Conservation (phyloP, 2,329 filamentous ascomycete species). For the Alternaria triticimaculans region DNA sequence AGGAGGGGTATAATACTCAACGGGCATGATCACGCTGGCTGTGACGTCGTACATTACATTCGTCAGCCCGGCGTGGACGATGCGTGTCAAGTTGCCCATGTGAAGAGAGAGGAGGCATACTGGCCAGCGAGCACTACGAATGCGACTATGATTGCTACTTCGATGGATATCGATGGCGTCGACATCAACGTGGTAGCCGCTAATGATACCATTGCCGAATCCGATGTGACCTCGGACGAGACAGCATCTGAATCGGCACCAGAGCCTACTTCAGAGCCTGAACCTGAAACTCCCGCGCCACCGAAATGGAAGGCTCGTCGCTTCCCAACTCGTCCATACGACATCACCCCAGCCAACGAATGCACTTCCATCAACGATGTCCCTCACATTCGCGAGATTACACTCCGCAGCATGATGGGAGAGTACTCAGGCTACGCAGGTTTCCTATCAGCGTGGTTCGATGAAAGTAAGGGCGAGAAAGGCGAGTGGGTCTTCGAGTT, state of each 20-base stretch:
- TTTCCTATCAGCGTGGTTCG: slow-evolving; percentile 88
- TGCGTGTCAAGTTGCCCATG: slow-evolving; percentile 11
- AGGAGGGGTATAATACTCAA: slow-evolving; percentile 82
- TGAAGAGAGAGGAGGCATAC: slow-evolving; percentile 22
- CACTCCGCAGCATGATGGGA: slow-evolving; percentile 98
- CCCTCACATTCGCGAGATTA: slow-evolving; percentile 81
- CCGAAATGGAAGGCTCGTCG: slow-evolving; percentile 33
- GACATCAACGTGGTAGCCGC: slow-evolving; percentile 2
- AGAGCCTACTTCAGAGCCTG: background rate
- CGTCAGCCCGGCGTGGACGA: slow-evolving; percentile 22
- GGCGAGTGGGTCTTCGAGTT: slow-evolving; percentile 85
- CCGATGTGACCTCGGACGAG: background rate
- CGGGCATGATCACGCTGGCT: slow-evolving; percentile 94
- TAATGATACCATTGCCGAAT: slow-evolving; percentile 1
- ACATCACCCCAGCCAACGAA: slow-evolving; percentile 44
- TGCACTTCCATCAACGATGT: slow-evolving; percentile 24
- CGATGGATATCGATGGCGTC: background rate
- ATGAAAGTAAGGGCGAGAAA: slow-evolving; percentile 72
- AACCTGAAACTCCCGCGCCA: background rate
- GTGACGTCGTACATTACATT: slow-evolving; percentile 81
- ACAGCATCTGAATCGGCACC: background rate
- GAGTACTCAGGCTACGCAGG: slow-evolving; percentile 92
- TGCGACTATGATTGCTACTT: background rate
- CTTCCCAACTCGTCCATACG: slow-evolving; percentile 23
- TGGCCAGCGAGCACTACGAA: slow-evolving; percentile 15